Percentiles rank a stretch among this genome's conserved stretches.
phyloP scores from a whole-genome alignment of 2,329 filamentous ascomycete genomes.

The Colletotrichum musicola region DNA sequence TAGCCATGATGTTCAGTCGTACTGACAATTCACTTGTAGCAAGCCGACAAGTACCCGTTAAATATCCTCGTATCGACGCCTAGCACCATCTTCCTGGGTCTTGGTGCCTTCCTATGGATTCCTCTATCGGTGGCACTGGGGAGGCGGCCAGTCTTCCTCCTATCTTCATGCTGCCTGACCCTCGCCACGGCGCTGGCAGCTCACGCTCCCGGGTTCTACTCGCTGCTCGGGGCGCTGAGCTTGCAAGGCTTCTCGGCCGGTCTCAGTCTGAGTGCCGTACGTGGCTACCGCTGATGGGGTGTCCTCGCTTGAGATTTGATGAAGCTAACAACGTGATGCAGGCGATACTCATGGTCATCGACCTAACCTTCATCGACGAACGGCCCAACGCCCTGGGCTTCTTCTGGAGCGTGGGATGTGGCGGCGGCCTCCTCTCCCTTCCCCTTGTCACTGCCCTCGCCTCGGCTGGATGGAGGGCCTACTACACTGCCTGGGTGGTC shows the following conservation, averaged over 20 bases:
- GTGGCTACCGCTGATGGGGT: not conserved
- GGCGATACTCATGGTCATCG: constrained; percentile 52
- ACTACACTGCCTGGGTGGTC: constrained; percentile 49
- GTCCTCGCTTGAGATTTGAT: not conserved
- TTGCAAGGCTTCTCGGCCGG: constrained; percentile 50
- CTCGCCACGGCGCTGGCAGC: constrained; percentile 43
- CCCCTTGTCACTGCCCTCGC: constrained; percentile 45
- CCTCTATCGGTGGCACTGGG: constrained; percentile 52
- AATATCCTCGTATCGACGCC: constrained; percentile 31
- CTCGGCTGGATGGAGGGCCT: constrained; percentile 47
- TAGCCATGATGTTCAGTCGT: constrained; percentile 38
- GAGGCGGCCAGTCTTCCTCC: constrained; percentile 49
- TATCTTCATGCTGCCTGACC: constrained; percentile 43
- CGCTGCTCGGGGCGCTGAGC: constrained; percentile 46
- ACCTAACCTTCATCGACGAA: constrained; percentile 54
- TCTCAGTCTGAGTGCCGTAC: constrained; percentile 47
- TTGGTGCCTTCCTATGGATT: constrained; percentile 53
- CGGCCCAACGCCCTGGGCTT: constrained; percentile 49
- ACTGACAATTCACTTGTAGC: not conserved
- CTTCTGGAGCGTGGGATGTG: constrained; percentile 48
- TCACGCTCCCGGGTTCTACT: constrained; percentile 44
- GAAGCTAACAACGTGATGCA: constrained; percentile 30
- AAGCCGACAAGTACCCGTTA: constrained; percentile 16
- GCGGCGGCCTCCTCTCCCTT: constrained; percentile 44
- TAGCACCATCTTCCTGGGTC: constrained; percentile 48